Evolutionary conservation across 2,329 filamentous ascomycete genomes (phyloP).

Genomic region (Alternaria ethzedia): DNA sequence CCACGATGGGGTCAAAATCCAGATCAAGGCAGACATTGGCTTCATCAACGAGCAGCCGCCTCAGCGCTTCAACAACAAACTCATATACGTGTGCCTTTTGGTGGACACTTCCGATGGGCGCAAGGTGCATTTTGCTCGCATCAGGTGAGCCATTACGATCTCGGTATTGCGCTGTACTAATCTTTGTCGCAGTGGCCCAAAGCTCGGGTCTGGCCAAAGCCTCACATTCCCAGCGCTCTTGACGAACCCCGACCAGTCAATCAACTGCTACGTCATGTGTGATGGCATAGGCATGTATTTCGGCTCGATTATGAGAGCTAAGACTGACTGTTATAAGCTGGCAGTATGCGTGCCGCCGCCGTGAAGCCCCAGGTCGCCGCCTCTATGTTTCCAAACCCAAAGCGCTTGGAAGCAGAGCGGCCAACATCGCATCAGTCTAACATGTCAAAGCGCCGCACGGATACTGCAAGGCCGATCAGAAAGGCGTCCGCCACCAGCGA

Average conservation of each 20-base stretch:
- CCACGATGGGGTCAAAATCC: slow-evolving; percentile 59
- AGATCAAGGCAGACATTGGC: slow-evolving; percentile 70
- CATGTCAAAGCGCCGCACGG: slow-evolving; percentile 38
- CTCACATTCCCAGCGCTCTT: slow-evolving; percentile 66
- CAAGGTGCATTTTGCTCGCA: slow-evolving; percentile 71
- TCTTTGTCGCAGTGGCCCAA: slow-evolving; percentile 64
- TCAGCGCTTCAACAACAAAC: slow-evolving; percentile 67
- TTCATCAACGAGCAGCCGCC: slow-evolving; percentile 71
- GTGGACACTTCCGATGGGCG: slow-evolving; percentile 73
- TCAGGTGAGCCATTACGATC: slow-evolving; percentile 51
- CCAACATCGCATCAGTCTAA: slow-evolving; percentile 29
- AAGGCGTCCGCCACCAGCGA: slow-evolving; percentile 46
- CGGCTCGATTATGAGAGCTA: fast-evolving
- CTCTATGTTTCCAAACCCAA: slow-evolving; percentile 51
- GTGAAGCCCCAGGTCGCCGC: slow-evolving; percentile 58
- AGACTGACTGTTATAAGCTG: slow-evolving; percentile 51
- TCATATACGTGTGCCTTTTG: slow-evolving; percentile 75
- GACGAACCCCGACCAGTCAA: slow-evolving; percentile 60
- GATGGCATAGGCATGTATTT: slow-evolving; percentile 73
- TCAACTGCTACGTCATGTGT: slow-evolving; percentile 77
- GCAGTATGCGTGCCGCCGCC: slow-evolving; percentile 61
- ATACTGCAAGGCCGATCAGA: slow-evolving; percentile 12
- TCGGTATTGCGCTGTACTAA: background rate
- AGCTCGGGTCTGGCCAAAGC: slow-evolving; percentile 67
- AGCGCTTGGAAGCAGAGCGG: slow-evolving; percentile 16